These are phyloP conservation scores for Pseudonitzschia pungens DNA, from an alignment of 108 stramenopile genomes.

Conservation along the genomic window DNA sequence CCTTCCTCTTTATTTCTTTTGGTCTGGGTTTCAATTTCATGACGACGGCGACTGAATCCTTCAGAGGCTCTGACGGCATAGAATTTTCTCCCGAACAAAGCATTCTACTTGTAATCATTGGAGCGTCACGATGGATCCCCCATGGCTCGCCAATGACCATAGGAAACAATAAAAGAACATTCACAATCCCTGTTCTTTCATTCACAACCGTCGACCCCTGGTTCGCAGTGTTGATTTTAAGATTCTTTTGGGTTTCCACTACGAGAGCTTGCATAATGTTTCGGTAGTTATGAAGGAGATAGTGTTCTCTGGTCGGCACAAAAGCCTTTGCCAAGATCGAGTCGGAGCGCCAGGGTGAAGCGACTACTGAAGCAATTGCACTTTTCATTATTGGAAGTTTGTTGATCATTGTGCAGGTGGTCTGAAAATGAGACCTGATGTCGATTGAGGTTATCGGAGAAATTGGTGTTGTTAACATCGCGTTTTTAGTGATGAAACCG, in stretches of 20 bases:
- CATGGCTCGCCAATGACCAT: slow-evolving; percentile 22
- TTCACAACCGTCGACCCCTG: background rate
- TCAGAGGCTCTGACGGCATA: background rate
- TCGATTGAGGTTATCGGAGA: background rate
- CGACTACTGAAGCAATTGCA: background rate
- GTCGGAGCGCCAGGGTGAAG: background rate
- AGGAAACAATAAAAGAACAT: slow-evolving; percentile 18
- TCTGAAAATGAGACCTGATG: slow-evolving; percentile 6
- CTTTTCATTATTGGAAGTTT: background rate
- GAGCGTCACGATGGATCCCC: slow-evolving; percentile 22
- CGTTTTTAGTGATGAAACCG: background rate
- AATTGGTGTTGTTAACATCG: background rate
- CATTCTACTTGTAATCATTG: slow-evolving; percentile 14
- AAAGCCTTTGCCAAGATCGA: slow-evolving; percentile 4
- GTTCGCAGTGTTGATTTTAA: slow-evolving; percentile 6
- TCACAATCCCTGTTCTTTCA: slow-evolving; percentile 11
- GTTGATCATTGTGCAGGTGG: slow-evolving; percentile 4
- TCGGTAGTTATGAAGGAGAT: slow-evolving; percentile 6
- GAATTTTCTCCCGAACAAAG: slow-evolving; percentile 1
- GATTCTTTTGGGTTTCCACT: slow-evolving; percentile 1
- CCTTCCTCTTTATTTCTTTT: slow-evolving; percentile 2
- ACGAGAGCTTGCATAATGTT: slow-evolving; percentile 9
- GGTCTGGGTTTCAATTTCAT: background rate
- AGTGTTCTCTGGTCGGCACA: background rate
- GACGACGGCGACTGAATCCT: slow-evolving; percentile 11